Evolutionary conservation across 140 eudicot genomes (phyloP).

Genomic region (Bidens hawaiensis): DNA sequence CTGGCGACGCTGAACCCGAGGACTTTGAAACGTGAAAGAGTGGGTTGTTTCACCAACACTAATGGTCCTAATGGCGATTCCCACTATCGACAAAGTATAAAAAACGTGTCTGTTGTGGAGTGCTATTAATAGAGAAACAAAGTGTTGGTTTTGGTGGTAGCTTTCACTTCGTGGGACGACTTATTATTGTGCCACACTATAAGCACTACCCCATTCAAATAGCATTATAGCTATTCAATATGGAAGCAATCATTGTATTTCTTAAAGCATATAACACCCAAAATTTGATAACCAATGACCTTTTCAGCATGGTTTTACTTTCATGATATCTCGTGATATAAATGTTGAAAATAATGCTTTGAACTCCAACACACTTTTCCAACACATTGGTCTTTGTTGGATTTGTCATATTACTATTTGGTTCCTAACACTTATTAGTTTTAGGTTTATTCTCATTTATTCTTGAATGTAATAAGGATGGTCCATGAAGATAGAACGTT

Average conservation of each 20-base stretch:
- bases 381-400: too few relatives aligned
- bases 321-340: neutral
- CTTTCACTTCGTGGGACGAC: constrained; percentile 16
- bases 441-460: too few relatives aligned
- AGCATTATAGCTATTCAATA: neutral
- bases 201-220: neutral
- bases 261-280: neutral
- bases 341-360: too few relatives aligned
- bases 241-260: constrained; percentile 1
- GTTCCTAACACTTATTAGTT: too few relatives aligned
- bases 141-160: constrained; percentile 13
- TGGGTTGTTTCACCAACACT: constrained; percentile 14
- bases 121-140: neutral
- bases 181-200: neutral
- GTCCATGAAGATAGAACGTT: too few relatives aligned
- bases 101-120: too few relatives aligned
- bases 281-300: neutral
- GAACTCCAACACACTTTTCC: too few relatives aligned
- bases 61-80: neutral
- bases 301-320: neutral
- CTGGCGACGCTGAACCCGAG: too few relatives aligned
- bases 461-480: too few relatives aligned
- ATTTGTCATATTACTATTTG: too few relatives aligned
- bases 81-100: neutral
- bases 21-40: neutral